Conservation (phyloP, 2,329 filamentous ascomycete genomes). For the Metarhizium rileyi region DNA sequence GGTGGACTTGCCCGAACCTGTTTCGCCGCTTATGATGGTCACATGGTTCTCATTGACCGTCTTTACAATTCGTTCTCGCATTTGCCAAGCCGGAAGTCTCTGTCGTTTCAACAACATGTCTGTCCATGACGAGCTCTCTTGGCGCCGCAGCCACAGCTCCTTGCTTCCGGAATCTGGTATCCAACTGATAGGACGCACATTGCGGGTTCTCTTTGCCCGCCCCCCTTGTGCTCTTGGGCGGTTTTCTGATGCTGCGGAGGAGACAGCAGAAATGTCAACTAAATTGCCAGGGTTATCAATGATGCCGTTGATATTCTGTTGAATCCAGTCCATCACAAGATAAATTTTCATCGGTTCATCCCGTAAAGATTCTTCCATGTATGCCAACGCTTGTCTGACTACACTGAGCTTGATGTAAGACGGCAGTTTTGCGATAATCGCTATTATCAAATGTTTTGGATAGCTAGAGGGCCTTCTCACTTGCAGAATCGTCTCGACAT, state of each 20-base stretch:
- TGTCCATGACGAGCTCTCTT: slow-evolving; percentile 54
- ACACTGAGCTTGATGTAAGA: slow-evolving; percentile 91
- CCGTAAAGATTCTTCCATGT: slow-evolving; percentile 59
- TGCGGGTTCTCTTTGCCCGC: slow-evolving; percentile 24
- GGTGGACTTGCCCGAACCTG: slow-evolving; percentile 92
- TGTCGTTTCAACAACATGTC: slow-evolving; percentile 67
- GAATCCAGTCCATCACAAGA: slow-evolving; percentile 83
- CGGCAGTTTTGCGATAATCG: slow-evolving; percentile 62
- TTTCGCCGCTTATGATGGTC: slow-evolving; percentile 94
- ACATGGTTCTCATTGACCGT: slow-evolving; percentile 74
- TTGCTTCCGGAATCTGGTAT: slow-evolving; percentile 48
- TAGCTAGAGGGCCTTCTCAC: slow-evolving; percentile 67
- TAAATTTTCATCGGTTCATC: slow-evolving; percentile 88
- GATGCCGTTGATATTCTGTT: slow-evolving; percentile 72
- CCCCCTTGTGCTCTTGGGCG: slow-evolving; percentile 19
- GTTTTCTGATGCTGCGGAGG: slow-evolving; percentile 55
- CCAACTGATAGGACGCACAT: slow-evolving; percentile 55
- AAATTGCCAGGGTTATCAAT: slow-evolving; percentile 77
- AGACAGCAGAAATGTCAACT: slow-evolving; percentile 72
- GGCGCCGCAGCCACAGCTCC: slow-evolving; percentile 60
- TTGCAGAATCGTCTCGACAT: slow-evolving; percentile 49
- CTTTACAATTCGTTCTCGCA: slow-evolving; percentile 65
- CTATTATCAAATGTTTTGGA: slow-evolving; percentile 60
- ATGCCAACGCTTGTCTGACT: slow-evolving; percentile 63
- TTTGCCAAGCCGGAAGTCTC: slow-evolving; percentile 77